Base-by-base conservation (phyloP, 2,329 filamentous ascomycete genomes). In the Thelonectria rubi region DNA sequence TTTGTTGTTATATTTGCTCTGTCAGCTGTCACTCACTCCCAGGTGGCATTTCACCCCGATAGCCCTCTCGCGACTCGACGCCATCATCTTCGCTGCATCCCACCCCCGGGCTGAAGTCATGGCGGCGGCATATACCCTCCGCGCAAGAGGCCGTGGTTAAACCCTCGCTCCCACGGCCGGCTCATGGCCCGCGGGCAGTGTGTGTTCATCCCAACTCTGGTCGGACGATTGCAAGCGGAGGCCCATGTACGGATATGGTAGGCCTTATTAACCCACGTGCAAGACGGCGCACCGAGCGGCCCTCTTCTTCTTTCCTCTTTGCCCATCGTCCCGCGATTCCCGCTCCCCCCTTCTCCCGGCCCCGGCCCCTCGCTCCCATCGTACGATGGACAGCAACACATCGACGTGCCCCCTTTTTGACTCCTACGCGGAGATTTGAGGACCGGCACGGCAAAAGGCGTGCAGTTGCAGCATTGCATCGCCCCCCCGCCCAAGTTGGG, bases 341-440 rank as follows among this genome's bases (percentile, higher is more conserved):
- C 26, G 14, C 24, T 34, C 47, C 32, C 26, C 30, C 47, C 18
- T 53, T 3, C 43, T 43, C 34, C 17, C 24, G 32, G 18, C 18
- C 32, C 55, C 39, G 32, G 30, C n/a, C 17, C 37, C 39, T 42
- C 21, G 45, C 26, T 34, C 11, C 5, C 14, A 37, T 45, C 51
- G 30, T 49, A 59, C 48, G 55, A 57, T 20, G 7, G 12, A 37
- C 34, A 37, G 3, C 10, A 10, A 15, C 11, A 7, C 34, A 14
- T 37, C 4, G 34, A 37, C 34, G 5, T 20, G 6, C 20, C 21
- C 43, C 43, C 21, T 5, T 15, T 26, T 14, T 3, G 26, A 30
- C 26, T 30, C 26, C 5, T 30, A 30, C 21, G 21, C 43, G 49
- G 56, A 59, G 43, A 70, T 70, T 69, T 50, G 57, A 66, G 63